Evolutionary conservation across 2,329 filamentous ascomycete genomes (phyloP), one percentile per base, ranked within the genome.

Genomic region (Fusarium stilboides): DNA sequence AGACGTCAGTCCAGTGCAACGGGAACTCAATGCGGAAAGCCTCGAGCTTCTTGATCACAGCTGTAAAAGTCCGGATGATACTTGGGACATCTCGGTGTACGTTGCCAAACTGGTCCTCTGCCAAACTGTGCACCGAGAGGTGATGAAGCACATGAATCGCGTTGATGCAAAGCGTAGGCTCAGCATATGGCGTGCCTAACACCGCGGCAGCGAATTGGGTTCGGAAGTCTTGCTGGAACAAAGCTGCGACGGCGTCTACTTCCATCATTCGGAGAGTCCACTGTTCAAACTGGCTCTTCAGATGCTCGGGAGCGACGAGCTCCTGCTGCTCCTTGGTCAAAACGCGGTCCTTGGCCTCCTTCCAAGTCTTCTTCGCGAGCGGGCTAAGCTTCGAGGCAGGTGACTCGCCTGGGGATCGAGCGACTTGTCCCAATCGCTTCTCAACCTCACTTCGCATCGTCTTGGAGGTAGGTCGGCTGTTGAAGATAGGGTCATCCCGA

Each of bases 101-200:
- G 71, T 93, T 92, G 15, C 95, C 95, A 75, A 90, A 96, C 46
- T 87, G 86, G 77, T 98, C 95, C 78, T 98, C 94, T 5, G 84
- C 83, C 55, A 98, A 80, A 78, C 92, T 95, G 65, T 87, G 87
- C 6, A 93, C 86, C 1, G 92, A 87, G 28, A 98, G 84, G 50
- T 87, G 85, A 14, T 88, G 89, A 39, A 96, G 81, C 1, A 91
- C 87, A 62, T 89, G 88, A n/a, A 90, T 85, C 2, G 93, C 91
- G 76, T 95, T 89, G 51, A 92, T 80, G 70, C 94, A 91, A 17
- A 91, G 81, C 31, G 87, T 88, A 2, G 89, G 82, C 75, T 92
- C 89, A 5, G 91, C 91, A 74, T 91, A 89, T 0, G 94, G 94
- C 1, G 86, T 83, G 33, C 94, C 94, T 20, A 96, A 84, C 6